Conservation (phyloP, 225 moss, liverwort and hornwort species). For the Lunularia cruciata region DNA sequence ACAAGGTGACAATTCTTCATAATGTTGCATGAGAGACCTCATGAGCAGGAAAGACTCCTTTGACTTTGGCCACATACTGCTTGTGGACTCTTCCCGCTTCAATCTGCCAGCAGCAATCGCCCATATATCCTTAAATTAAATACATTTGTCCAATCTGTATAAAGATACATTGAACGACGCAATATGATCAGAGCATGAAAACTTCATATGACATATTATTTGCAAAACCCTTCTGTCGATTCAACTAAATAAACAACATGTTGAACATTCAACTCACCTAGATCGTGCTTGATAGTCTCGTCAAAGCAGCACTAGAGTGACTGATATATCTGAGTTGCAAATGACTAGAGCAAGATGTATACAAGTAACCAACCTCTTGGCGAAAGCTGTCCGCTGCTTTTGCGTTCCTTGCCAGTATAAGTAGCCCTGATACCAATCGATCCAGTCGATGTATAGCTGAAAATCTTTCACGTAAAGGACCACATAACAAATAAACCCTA, state of each 20-base stretch:
- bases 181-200: background rate
- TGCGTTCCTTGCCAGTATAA: slow-evolving; percentile 86
- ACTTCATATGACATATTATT: background rate
- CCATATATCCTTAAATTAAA: slow-evolving; percentile 31
- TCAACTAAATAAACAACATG: background rate
- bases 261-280: too few species aligned
- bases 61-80: slow-evolving; percentile 96
- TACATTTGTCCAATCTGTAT: slow-evolving; percentile 23
- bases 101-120: slow-evolving; percentile 58
- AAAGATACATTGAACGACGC: slow-evolving; percentile 15
- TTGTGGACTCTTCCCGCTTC: slow-evolving; percentile 84
- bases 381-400: slow-evolving; percentile 77
- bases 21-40: slow-evolving; percentile 49
- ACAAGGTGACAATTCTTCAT: background rate
- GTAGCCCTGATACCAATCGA: slow-evolving; percentile 91
- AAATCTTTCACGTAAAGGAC: slow-evolving; percentile 44
- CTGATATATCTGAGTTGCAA: background rate
- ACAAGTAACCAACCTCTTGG: slow-evolving; percentile 59
- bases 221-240: background rate
- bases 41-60: slow-evolving; percentile 79
- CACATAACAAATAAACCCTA: too few species aligned
- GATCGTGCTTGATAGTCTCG: background rate
- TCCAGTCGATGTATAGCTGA: slow-evolving; percentile 92
- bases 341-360: background rate
- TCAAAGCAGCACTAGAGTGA: background rate